A percentile compares a stretch with the other conserved stretches of the same genome.
Conservation (phyloP, 345 rosid genomes). For the Excoecaria cochinchinensis region DNA sequence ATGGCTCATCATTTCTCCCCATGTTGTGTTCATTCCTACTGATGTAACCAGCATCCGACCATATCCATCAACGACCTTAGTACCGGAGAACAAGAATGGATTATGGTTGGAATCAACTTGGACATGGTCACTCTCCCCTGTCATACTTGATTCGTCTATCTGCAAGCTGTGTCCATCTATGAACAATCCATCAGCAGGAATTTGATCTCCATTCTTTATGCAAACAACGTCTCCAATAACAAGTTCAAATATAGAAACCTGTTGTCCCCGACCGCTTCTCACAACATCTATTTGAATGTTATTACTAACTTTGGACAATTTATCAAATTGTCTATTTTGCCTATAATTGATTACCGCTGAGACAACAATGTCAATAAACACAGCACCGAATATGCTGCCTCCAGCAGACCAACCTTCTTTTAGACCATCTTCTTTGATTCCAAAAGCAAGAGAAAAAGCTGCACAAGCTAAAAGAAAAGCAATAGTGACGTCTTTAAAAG, state of each 20-base stretch:
- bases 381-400: conserved; percentile 29
- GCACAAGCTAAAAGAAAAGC: conserved; percentile 36
- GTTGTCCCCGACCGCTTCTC: conserved; percentile 16
- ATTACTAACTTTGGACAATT: conserved; percentile 15
- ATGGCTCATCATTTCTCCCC: conserved; percentile 80
- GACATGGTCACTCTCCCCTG: conserved; percentile 21
- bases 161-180: conserved; percentile 20
- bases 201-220: conserved; percentile 23
- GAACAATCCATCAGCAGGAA: conserved; percentile 31
- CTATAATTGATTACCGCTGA: conserved; percentile 23
- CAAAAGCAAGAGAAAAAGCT: conserved; percentile 28
- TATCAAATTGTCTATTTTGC: conserved; percentile 20
- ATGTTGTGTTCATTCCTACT: conserved; percentile 67
- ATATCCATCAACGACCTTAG: conserved; percentile 28
- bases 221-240: conserved; percentile 26
- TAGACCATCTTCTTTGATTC: conserved; percentile 27
- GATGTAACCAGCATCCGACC: conserved; percentile 63
- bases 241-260: conserved; percentile 23
- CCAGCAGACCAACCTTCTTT: conserved; percentile 35
- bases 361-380: conserved; percentile 26
- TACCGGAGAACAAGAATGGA: conserved; percentile 23
- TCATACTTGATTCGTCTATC: conserved; percentile 29
- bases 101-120: conserved; percentile 9
- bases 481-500: conserved; percentile 29
- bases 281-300: conserved; percentile 20